Percentiles rank a stretch among this genome's conserved stretches.
Evolutionary conservation across 176 grass and related monocot genomes (phyloP).

Genomic region (Pontederia crassipes): DNA sequence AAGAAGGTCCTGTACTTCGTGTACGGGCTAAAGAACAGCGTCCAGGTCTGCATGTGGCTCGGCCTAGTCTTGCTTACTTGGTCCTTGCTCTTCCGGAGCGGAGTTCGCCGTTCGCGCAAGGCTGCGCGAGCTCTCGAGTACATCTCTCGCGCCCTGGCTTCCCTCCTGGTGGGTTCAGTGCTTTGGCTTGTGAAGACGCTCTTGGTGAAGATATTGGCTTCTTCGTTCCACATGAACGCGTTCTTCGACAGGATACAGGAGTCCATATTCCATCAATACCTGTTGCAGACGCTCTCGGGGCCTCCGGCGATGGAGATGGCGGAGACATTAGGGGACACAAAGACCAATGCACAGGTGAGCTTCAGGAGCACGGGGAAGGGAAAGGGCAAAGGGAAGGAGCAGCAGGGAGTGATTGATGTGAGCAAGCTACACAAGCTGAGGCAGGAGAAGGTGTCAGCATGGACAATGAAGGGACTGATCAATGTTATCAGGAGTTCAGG

Average conservation of each 20-base stretch:
- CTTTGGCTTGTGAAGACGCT: slow-evolving; percentile 45
- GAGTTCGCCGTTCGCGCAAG: slow-evolving; percentile 21
- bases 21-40: slow-evolving; percentile 69
- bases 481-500: slow-evolving; percentile 59
- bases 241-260: slow-evolving; percentile 98
- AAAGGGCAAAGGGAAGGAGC: slow-evolving; percentile 38
- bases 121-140: not conserved
- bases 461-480: slow-evolving; percentile 78
- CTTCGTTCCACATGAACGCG: slow-evolving; percentile 73
- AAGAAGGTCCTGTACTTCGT: slow-evolving; percentile 97
- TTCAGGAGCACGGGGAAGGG: slow-evolving; percentile 35
- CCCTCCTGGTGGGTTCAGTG: slow-evolving; percentile 16
- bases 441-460: slow-evolving; percentile 83
- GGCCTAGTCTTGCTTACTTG: slow-evolving; percentile 55
- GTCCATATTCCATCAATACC: slow-evolving; percentile 80
- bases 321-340: slow-evolving; percentile 53
- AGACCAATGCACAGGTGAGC: slow-evolving; percentile 46
- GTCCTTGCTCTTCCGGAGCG: slow-evolving; percentile 58
- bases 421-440: slow-evolving; percentile 65
- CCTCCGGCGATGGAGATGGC: slow-evolving; percentile 71
- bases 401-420: slow-evolving; percentile 57
- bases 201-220: slow-evolving; percentile 81
- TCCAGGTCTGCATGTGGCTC: slow-evolving; percentile 72
- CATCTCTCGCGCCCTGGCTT: slow-evolving; percentile 9
- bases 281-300: slow-evolving; percentile 73